phyloP scores from a whole-genome alignment of 2,329 filamentous ascomycete genomes.

The Pyrenophora tritici-repentis region DNA sequence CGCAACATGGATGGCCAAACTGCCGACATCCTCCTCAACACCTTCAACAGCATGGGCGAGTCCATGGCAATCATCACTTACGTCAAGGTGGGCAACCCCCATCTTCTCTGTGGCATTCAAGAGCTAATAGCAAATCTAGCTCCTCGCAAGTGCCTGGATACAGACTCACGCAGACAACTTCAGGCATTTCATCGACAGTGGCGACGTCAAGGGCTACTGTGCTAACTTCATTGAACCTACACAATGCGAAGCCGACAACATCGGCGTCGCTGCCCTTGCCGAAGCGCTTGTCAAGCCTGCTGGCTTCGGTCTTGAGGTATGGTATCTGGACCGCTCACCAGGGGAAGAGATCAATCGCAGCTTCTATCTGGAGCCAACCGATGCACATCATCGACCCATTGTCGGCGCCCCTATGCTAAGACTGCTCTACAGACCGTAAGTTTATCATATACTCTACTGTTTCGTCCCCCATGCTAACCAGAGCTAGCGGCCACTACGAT shows the following conservation, averaged over 20 bases:
- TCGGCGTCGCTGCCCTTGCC: constrained; percentile 78
- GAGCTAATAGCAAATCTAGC: constrained; percentile 52
- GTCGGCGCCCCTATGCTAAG: constrained; percentile 66
- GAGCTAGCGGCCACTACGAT: constrained; percentile 82
- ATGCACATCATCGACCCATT: constrained; percentile 51
- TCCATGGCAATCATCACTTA: constrained; percentile 86
- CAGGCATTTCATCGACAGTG: constrained; percentile 66
- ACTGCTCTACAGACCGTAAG: constrained; percentile 70
- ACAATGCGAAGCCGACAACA: constrained; percentile 84
- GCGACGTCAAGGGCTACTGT: constrained; percentile 71
- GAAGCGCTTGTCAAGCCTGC: constrained; percentile 80
- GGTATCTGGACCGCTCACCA: constrained; percentile 85
- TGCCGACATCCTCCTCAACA: constrained; percentile 62
- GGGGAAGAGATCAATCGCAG: constrained; percentile 73
- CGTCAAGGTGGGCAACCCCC: constrained; percentile 60
- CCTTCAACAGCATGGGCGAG: constrained; percentile 73
- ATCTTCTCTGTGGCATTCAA: not conserved
- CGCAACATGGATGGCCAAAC: constrained; percentile 56
- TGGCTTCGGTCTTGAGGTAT: constrained; percentile 80
- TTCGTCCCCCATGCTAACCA: constrained; percentile 14
- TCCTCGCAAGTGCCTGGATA: constrained; percentile 84
- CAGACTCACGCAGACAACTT: constrained; percentile 74
- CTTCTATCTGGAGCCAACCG: constrained; percentile 63
- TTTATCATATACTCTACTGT: not conserved
- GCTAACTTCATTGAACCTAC: constrained; percentile 71